phyloP scores from a whole-genome alignment of 2,329 filamentous ascomycete genomes.

The Stemphylium beticola region DNA sequence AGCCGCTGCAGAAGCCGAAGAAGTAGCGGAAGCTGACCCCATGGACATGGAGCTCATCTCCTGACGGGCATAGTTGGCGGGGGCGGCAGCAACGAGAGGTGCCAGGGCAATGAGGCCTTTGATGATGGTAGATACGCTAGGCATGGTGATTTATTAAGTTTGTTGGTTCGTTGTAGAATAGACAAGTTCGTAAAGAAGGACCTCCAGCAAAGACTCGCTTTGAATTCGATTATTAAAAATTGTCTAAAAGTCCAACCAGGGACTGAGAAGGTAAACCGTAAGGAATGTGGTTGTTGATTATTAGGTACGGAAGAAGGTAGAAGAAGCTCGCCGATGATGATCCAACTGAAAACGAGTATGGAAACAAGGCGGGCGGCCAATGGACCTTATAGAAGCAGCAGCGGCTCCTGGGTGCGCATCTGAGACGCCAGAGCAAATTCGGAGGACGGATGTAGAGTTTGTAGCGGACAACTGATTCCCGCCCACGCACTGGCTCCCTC shows the following conservation, averaged over 20 bases:
- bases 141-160: slow-evolving; percentile 46
- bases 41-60: slow-evolving; percentile 15
- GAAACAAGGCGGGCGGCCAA: slow-evolving; percentile 48
- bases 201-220: slow-evolving; percentile 49
- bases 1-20: slow-evolving; percentile 6
- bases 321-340: slow-evolving; percentile 43
- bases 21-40: not conserved
- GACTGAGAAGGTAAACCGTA: slow-evolving; percentile 47
- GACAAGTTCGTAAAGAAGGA: slow-evolving; percentile 31
- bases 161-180: slow-evolving; percentile 29
- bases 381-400: slow-evolving; percentile 46
- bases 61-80: slow-evolving; percentile 37
- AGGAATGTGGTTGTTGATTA: slow-evolving; percentile 43
- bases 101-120: slow-evolving; percentile 45
- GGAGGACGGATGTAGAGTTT: slow-evolving; percentile 45
- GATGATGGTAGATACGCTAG: slow-evolving; percentile 45
- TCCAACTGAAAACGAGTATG: slow-evolving; percentile 46
- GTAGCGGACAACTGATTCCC: slow-evolving; percentile 42
- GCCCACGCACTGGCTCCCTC: slow-evolving; percentile 40
- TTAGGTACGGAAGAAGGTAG: slow-evolving; percentile 44
- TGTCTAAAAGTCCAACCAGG: slow-evolving; percentile 49
- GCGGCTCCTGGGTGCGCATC: slow-evolving; percentile 39
- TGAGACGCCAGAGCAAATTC: slow-evolving; percentile 49
- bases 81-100: slow-evolving; percentile 42
- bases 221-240: slow-evolving; percentile 46